Evolutionary conservation across 345 rosid genomes (phyloP), one percentile per base, ranked within the genome.

Genomic region (Psidium friedrichsthalianum): DNA sequence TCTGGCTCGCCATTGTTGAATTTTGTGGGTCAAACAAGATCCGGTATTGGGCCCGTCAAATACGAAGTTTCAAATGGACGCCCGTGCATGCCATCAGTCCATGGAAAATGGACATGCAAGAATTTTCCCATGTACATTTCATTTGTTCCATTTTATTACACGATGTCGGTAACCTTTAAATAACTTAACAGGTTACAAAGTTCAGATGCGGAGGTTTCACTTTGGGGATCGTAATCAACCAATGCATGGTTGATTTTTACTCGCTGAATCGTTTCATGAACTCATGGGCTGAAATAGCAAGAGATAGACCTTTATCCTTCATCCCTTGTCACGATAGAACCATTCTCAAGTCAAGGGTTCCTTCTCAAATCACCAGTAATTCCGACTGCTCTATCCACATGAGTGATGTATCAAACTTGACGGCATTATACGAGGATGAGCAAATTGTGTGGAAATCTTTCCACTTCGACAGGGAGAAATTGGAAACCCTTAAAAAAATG

Each of bases 191-290:
- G 78, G 85, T 93, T 36, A 93, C 95, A 13, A 86, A 86, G 57
- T 92, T 93, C 82, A 64, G 90, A 32, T 93, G 96, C 36, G 96
- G 95, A 24, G 96, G 96, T 32, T 82, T 94, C 84, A 88, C 92
- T 2, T 52, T 94, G 74, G 95, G 91, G 42, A 91, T 93, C 87
- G 91, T 21, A 88, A 93, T 58, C 93, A 94, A 49, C 13, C 51
- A 49, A 81, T 87, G 93, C 2, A 69, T 92, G 51, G 51, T 49
- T 10, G 51, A 49, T 49, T 8, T 8, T 49, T 8, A 10, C 51
- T 49, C 51, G 11, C 2, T 49, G 11, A 10, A 8, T 87, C 92
- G 91, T 78, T 89, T 94, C 82, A 91, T 88, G 54, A 88, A 85
- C 86, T 89, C 94, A 57, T 52, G 92, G 56, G 87, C 90, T 27